Evolutionary conservation across 306 rosid genomes (phyloP).

Genomic region (Cotoneaster glaucophyllus): DNA sequence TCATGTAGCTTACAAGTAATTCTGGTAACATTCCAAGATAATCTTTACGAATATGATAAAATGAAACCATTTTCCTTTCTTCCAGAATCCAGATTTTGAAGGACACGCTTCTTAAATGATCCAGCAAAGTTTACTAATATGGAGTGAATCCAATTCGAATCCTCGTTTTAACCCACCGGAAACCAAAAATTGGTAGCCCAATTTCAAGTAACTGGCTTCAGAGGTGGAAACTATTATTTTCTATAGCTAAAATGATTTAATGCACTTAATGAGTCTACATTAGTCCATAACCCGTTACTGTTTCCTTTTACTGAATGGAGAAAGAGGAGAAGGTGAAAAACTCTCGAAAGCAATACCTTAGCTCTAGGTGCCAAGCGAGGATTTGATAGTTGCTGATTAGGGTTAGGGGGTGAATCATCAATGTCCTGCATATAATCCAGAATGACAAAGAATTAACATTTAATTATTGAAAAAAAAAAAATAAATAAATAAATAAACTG

Average conservation of each 20-base stretch:
- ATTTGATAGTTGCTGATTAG: slow-evolving; percentile 67
- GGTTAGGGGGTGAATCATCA: slow-evolving; percentile 66
- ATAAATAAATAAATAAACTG: neutral
- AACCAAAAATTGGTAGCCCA: neutral
- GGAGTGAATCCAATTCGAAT: neutral
- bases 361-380: slow-evolving; percentile 60
- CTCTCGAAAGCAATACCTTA: slow-evolving; percentile 38
- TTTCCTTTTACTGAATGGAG: neutral
- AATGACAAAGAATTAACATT: slow-evolving; percentile 11
- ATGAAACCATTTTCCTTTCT: neutral
- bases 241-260: neutral
- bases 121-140: neutral
- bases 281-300: neutral
- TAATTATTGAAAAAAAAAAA: neutral
- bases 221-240: neutral
- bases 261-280: neutral
- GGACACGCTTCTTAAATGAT: neutral
- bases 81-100: neutral
- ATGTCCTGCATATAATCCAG: slow-evolving; percentile 52
- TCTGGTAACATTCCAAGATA: neutral
- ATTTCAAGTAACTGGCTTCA: neutral
- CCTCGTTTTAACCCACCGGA: neutral
- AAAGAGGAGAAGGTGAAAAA: neutral
- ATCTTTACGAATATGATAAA: neutral
- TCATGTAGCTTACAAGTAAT: neutral